A percentile compares a stretch with the other conserved stretches of the same genome.
These are phyloP conservation scores for Dichomitus squalens DNA, from an alignment of 1,284 basidiomycete genomes.

Conservation along the genomic window DNA sequence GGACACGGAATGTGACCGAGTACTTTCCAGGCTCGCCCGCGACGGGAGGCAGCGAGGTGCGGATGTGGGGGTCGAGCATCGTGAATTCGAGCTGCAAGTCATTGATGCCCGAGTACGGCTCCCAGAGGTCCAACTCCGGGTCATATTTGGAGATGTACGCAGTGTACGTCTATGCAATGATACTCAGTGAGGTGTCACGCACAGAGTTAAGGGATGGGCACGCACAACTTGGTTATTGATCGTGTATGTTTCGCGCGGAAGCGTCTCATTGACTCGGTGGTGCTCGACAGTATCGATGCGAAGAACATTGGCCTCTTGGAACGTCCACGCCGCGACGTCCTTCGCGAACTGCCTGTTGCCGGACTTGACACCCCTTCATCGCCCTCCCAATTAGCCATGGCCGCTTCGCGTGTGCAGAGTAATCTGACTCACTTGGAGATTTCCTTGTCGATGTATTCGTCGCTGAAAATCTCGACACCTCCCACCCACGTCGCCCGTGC, in stretches of 20 bases:
- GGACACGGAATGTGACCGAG: conserved; percentile 79
- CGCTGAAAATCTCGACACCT: conserved; percentile 76
- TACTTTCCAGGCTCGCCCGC: conserved; percentile 66
- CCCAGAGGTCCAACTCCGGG: conserved; percentile 59
- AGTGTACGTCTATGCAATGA: conserved; percentile 63
- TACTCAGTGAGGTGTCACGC: conserved; percentile 6
- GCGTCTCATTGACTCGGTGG: conserved; percentile 64
- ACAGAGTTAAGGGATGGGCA: conserved; percentile 9
- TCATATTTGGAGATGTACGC: conserved; percentile 74
- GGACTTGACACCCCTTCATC: conserved; percentile 55
- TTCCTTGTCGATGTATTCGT: conserved; percentile 68
- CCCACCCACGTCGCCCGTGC: conserved; percentile 85
- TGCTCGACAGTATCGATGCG: conserved; percentile 80
- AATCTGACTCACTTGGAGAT: conserved; percentile 55
- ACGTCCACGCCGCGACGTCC: conserved; percentile 87
- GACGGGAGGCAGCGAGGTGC: conserved; percentile 68
- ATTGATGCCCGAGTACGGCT: conserved; percentile 66
- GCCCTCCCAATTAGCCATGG: conserved; percentile 2
- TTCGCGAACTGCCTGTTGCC: conserved; percentile 77
- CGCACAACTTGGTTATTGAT: conserved; percentile 86
- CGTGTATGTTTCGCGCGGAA: conserved; percentile 73
- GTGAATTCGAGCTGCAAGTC: conserved; percentile 95
- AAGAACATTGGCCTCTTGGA: conserved; percentile 86
- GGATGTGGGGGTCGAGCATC: conserved; percentile 96
- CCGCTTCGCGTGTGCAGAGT: neutral